phyloP scores from a whole-genome alignment of 495 filamentous ascomycete genomes.

The Polyplosphaeria fusca region DNA sequence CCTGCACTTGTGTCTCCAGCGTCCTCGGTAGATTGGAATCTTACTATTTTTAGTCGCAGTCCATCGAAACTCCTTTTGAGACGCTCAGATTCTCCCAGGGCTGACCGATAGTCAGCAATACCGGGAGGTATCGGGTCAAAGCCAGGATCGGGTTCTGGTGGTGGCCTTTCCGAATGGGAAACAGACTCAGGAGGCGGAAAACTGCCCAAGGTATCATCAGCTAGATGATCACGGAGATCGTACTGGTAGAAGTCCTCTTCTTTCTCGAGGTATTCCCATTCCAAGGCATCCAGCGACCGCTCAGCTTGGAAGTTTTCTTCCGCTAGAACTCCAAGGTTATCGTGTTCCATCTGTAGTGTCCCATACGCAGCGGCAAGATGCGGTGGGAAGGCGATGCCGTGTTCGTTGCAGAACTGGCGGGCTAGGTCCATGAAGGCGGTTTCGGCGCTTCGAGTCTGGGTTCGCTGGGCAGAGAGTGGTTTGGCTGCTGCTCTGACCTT shows the following conservation, averaged over 20 bases:
- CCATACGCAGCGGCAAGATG: background rate
- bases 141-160: too few species aligned
- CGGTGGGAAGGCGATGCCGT: background rate
- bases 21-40: too few species aligned
- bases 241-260: slow-evolving; percentile 9
- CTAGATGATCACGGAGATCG: background rate
- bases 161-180: too few species aligned
- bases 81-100: too few species aligned
- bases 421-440: background rate
- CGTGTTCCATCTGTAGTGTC: background rate
- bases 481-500: background rate
- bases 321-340: background rate
- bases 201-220: background rate
- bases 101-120: too few species aligned
- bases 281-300: background rate
- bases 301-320: slow-evolving; percentile 3
- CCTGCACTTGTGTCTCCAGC: too few species aligned
- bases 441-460: slow-evolving; percentile 1
- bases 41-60: too few species aligned
- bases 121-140: too few species aligned
- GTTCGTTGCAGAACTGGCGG: background rate
- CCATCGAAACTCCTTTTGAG: too few species aligned
- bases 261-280: slow-evolving; percentile 6
- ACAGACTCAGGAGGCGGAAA: too few species aligned
- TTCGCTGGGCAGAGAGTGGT: background rate